Conservation (phyloP, 805 yeast genomes). For the Maudiozyma serrabonitensis region DNA sequence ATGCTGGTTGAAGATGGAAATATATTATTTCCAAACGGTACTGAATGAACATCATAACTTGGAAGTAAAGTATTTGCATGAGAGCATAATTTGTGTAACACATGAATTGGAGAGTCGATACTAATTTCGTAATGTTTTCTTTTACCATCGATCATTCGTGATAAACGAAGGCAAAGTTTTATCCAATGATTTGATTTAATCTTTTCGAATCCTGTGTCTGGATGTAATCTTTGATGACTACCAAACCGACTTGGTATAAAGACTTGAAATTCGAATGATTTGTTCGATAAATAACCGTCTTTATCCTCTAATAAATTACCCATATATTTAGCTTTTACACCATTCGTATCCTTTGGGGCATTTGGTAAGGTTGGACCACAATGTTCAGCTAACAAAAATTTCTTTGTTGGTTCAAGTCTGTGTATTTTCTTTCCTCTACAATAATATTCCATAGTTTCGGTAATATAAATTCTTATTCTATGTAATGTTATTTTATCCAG, state of each 20-base stretch:
- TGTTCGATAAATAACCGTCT: constrained; percentile 52
- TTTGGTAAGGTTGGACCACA: constrained; percentile 43
- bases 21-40: not conserved
- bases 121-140: constrained; percentile 89
- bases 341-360: constrained; percentile 25
- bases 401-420: constrained; percentile 81
- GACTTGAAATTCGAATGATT: constrained; percentile 80
- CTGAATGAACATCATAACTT: constrained; percentile 41
- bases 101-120: constrained; percentile 88
- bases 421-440: constrained; percentile 82
- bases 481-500: constrained; percentile 79
- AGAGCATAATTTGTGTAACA: constrained; percentile 66
- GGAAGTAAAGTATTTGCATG: constrained; percentile 75
- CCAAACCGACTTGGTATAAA: constrained; percentile 65
- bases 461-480: constrained; percentile 71
- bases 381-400: constrained; percentile 72
- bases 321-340: constrained; percentile 32
- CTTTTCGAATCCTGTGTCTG: constrained; percentile 71
- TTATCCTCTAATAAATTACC: constrained; percentile 33
- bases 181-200: constrained; percentile 95
- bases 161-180: constrained; percentile 74
- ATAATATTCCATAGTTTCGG: constrained; percentile 87
- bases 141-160: constrained; percentile 55
- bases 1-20: not conserved
- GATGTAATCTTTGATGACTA: constrained; percentile 54